Evolutionary conservation across 257 asterid species (phyloP).

Genomic region (Handroanthus guayacan): DNA sequence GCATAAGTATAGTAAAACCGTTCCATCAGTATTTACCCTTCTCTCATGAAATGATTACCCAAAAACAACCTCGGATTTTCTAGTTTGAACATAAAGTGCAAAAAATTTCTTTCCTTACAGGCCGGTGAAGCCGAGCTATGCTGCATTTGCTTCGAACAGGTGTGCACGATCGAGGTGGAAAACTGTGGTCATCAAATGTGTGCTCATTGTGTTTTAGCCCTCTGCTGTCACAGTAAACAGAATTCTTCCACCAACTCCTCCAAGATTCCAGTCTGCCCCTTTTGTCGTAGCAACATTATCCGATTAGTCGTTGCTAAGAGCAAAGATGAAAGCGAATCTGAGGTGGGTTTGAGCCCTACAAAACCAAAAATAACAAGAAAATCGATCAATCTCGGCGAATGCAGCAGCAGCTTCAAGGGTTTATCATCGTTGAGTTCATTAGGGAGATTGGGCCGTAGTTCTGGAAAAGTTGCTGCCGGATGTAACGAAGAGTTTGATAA

Average conservation of each 20-base stretch:
- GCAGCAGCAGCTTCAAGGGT: conserved; percentile 67
- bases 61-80: background rate
- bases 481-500: conserved; percentile 52
- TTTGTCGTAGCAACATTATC: conserved; percentile 71
- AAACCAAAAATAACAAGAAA: conserved; percentile 56
- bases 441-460: conserved; percentile 57
- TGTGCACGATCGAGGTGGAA: conserved; percentile 72
- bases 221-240: conserved; percentile 76
- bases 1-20: too few species aligned
- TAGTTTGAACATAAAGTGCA: background rate
- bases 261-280: conserved; percentile 74
- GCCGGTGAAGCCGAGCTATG: conserved; percentile 63
- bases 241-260: conserved; percentile 44
- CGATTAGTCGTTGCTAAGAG: conserved; percentile 58
- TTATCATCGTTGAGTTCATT: conserved; percentile 67
- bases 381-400: conserved; percentile 55
- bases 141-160: conserved; percentile 85
- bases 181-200: conserved; percentile 88
- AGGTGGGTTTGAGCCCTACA: conserved; percentile 53
- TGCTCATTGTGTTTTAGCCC: conserved; percentile 74
- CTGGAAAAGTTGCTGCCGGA: conserved; percentile 63
- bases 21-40: too few species aligned
- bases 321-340: conserved; percentile 44
- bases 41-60: too few species aligned
- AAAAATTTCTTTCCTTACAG: conserved; percentile 44